Conservation (phyloP, 441 rosid species). For the Adansonia gregorii region DNA sequence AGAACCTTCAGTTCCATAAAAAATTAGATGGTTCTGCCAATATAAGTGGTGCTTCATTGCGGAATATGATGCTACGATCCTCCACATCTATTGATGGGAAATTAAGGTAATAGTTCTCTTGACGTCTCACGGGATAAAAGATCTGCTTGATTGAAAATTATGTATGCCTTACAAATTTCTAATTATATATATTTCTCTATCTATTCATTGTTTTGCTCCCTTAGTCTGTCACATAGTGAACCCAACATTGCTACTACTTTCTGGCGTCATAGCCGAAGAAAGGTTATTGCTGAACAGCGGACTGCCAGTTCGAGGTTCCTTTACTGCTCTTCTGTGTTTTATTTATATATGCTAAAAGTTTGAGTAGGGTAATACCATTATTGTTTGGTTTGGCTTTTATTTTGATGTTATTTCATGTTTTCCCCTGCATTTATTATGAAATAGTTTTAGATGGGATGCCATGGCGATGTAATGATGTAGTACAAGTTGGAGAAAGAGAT, state of each 20-base stretch:
- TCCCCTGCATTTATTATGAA: not conserved
- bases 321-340: slow-evolving; percentile 32
- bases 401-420: not conserved
- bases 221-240: slow-evolving; percentile 89
- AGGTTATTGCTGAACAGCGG: slow-evolving; percentile 95
- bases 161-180: slow-evolving; percentile 1
- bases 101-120: slow-evolving; percentile 54
- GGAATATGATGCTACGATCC: slow-evolving; percentile 72
- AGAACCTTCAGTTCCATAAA: slow-evolving; percentile 63
- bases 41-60: slow-evolving; percentile 65
- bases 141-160: not conserved
- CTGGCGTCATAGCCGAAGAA: slow-evolving; percentile 94
- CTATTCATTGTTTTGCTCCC: slow-evolving; percentile 27
- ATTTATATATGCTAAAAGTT: slow-evolving; percentile 11
- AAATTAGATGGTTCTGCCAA: slow-evolving; percentile 74
- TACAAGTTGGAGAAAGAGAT: not conserved
- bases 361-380: not conserved
- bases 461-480: not conserved
- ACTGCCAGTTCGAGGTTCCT: slow-evolving; percentile 95
- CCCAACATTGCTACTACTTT: slow-evolving; percentile 87
- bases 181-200: not conserved
- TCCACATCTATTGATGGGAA: slow-evolving; percentile 63
- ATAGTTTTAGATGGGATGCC: not conserved
- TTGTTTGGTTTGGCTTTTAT: not conserved
- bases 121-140: not conserved